Conservation (phyloP, 192 early-diverging fungal genomes). For the Oehlia diaphana region DNA sequence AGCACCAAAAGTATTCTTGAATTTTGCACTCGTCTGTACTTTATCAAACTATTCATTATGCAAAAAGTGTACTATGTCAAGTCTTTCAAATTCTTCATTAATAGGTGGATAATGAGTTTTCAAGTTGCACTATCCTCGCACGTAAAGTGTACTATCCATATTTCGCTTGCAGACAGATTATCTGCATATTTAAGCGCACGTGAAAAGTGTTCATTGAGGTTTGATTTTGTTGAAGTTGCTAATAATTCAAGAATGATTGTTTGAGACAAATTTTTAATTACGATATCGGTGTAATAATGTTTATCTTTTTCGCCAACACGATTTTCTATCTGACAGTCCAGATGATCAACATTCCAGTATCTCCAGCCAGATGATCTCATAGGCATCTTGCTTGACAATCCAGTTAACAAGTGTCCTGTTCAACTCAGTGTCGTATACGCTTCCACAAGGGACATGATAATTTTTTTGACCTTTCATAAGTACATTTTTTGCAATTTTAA, state of each 20-base stretch:
- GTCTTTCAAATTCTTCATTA: neutral
- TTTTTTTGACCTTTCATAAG: conserved; percentile 9
- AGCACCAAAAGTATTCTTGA: no score
- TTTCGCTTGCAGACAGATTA: conserved; percentile 8
- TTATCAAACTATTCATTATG: neutral
- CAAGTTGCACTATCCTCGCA: conserved; percentile 27
- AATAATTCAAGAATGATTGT: conserved; percentile 33
- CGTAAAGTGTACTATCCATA: conserved; percentile 33
- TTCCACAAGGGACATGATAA: conserved; percentile 32
- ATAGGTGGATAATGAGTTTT: conserved; percentile 19
- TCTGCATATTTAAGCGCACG: conserved; percentile 8
- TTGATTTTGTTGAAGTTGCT: conserved; percentile 18
- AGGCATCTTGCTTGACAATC: neutral
- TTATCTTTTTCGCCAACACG: neutral
- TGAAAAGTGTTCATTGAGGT: conserved; percentile 30
- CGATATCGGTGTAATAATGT: conserved; percentile 26
- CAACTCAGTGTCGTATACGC: conserved; percentile 34
- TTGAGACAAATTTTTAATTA: conserved; percentile 10
- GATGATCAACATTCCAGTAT: no score
- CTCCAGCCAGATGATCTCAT: conserved; percentile 24
- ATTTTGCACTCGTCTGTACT: no score
- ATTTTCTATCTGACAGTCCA: no score
- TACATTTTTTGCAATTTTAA: conserved; percentile 13
- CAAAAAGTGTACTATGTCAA: conserved; percentile 25
- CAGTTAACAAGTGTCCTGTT: conserved; percentile 31